Evolutionary conservation across 1,284 basidiomycete genomes (phyloP).

Genomic region (Leccinum solheimii): DNA sequence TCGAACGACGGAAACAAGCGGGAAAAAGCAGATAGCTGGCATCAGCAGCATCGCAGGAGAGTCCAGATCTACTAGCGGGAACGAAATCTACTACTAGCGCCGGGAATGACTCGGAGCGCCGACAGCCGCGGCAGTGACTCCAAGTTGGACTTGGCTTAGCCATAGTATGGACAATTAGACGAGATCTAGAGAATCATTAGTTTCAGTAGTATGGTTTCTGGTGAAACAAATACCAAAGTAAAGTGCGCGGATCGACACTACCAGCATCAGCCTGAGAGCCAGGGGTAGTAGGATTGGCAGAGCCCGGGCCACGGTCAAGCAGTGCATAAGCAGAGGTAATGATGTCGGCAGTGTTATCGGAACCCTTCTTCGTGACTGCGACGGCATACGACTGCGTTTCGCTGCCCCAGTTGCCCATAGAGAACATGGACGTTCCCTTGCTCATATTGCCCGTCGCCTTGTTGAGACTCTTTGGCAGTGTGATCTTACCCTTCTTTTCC

Average conservation of each 20-base stretch:
- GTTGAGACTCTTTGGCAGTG: conserved; percentile 13
- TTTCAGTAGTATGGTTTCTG: not conserved
- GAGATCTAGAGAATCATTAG: conserved; percentile 4
- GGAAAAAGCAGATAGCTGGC: too few relatives aligned
- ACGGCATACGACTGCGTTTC: not conserved
- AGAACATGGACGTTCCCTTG: conserved; percentile 8
- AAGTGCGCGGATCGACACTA: not conserved
- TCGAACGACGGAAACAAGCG: too few relatives aligned
- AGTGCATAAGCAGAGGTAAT: not conserved
- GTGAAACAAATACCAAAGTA: conserved; percentile 6
- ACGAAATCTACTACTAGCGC: too few relatives aligned
- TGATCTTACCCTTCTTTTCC: conserved; percentile 13
- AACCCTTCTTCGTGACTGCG: not conserved
- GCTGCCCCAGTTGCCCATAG: conserved; percentile 5
- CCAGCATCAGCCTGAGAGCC: not conserved
- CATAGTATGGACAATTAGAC: not conserved
- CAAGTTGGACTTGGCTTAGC: not conserved
- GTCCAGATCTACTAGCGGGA: too few relatives aligned
- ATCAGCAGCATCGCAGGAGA: too few relatives aligned
- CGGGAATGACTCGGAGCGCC: too few relatives aligned
- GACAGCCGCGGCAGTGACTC: too few relatives aligned
- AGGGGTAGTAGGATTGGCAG: not conserved
- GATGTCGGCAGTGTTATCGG: conserved; percentile 2
- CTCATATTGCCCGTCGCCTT: conserved; percentile 12
- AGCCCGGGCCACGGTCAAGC: not conserved